phyloP scores from a whole-genome alignment of 352 stramenopile genomes.

The Phytophthora macrochlamydospora region DNA sequence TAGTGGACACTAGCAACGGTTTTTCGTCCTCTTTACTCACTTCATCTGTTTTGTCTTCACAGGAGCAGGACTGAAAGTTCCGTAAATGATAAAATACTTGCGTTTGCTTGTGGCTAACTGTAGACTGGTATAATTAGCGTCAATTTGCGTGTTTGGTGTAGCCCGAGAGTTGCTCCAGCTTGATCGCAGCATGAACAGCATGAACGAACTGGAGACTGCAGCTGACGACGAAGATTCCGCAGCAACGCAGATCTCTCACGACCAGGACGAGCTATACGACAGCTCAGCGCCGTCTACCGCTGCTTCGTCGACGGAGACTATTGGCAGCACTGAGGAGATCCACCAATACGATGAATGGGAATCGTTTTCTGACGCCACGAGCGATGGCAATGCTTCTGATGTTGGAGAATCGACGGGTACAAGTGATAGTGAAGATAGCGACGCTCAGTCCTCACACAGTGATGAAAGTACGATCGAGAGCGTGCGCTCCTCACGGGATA shows the following conservation, averaged over 20 bases:
- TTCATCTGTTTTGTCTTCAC: conserved; percentile 1
- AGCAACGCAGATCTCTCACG: background rate
- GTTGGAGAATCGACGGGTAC: conserved; percentile 4
- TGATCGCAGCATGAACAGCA: conserved; percentile 14
- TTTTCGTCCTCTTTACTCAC: conserved; percentile 2
- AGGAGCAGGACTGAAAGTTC: conserved; percentile 28
- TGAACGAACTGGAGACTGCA: background rate
- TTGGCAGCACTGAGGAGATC: conserved; percentile 43
- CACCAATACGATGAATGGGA: conserved; percentile 49
- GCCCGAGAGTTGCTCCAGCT: conserved; percentile 4
- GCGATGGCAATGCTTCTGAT: conserved; percentile 7
- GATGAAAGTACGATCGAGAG: background rate
- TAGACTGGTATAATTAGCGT: conserved; percentile 24
- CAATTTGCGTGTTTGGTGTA: background rate
- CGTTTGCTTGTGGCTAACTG: background rate
- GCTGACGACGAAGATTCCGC: conserved; percentile 17
- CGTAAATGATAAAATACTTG: background rate
- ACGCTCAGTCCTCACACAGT: background rate
- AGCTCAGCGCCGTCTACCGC: conserved; percentile 25
- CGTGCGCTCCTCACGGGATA: background rate
- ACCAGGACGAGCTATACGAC: background rate
- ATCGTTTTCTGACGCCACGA: conserved; percentile 24
- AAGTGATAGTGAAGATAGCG: background rate
- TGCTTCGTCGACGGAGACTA: conserved; percentile 41
- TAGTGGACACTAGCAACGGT: background rate